Percentiles rank a stretch among this genome's conserved stretches.
Evolutionary conservation across 495 filamentous ascomycete species (phyloP).

Genomic region (Trichoderma asperelloides): DNA sequence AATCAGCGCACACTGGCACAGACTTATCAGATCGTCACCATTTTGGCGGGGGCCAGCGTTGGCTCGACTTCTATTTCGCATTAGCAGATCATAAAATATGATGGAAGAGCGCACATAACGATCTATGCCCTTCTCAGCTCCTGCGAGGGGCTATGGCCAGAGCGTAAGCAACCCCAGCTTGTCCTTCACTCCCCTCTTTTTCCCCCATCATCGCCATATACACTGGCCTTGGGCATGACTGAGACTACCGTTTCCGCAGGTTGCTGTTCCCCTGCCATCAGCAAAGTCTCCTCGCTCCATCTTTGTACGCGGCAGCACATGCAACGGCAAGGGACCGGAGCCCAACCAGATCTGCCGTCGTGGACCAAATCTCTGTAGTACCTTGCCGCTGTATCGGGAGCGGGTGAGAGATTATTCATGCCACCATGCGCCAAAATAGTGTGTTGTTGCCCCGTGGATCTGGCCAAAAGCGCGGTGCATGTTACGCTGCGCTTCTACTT

Average conservation of each 20-base stretch:
- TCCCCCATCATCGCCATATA: background rate
- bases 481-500: background rate
- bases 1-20: background rate
- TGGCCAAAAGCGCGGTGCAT: background rate
- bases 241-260: background rate
- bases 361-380: slow-evolving; percentile 6
- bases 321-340: slow-evolving; percentile 1
- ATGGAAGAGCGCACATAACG: background rate
- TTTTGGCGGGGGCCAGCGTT: background rate
- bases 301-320: background rate
- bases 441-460: background rate
- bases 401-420: background rate
- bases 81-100: background rate
- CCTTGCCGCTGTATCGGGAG: slow-evolving; percentile 3
- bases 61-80: background rate
- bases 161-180: background rate
- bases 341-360: slow-evolving; percentile 3
- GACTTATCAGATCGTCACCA: background rate
- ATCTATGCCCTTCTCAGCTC: background rate
- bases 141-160: background rate
- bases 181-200: background rate
- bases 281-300: background rate
- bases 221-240: background rate
- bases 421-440: background rate
- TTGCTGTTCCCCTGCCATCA: background rate